Evolutionary conservation across 1,139 yeast species (phyloP).

Genomic region (Sugiyamaella novakii): DNA sequence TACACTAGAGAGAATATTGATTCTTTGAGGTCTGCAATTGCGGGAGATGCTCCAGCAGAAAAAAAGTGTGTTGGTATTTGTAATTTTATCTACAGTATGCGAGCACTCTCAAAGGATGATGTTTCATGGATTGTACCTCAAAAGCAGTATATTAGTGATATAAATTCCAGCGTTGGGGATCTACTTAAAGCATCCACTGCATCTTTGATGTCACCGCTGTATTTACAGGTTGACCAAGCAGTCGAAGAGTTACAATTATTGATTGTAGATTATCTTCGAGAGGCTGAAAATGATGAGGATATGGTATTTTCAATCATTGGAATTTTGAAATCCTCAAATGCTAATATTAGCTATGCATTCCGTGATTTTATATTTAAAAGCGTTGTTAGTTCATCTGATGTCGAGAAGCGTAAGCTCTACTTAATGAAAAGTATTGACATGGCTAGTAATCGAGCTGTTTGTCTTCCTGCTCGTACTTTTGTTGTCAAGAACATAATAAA

Average conservation of each 20-base stretch:
- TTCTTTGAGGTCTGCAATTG: slow-evolving; percentile 43
- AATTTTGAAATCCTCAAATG: slow-evolving; percentile 46
- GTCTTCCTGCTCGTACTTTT: slow-evolving; percentile 61
- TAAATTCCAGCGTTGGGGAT: slow-evolving; percentile 50
- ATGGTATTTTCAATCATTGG: slow-evolving; percentile 54
- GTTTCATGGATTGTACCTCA: slow-evolving; percentile 64
- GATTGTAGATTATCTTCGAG: slow-evolving; percentile 53
- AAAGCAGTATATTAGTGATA: slow-evolving; percentile 50
- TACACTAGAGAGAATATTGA: slow-evolving; percentile 56
- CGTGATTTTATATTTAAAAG: slow-evolving; percentile 60
- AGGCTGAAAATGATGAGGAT: slow-evolving; percentile 42
- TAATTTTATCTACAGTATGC: slow-evolving; percentile 67
- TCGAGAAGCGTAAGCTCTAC: slow-evolving; percentile 52
- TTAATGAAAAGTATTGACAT: slow-evolving; percentile 57
- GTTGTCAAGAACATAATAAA: slow-evolving; percentile 66
- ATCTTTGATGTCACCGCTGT: slow-evolving; percentile 60
- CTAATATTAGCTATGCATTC: slow-evolving; percentile 52
- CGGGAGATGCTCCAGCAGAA: slow-evolving; percentile 54
- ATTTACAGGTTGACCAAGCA: slow-evolving; percentile 75
- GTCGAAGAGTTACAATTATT: slow-evolving; percentile 59
- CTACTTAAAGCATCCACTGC: slow-evolving; percentile 49
- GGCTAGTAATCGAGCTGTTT: slow-evolving; percentile 36
- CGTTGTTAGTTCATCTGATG: slow-evolving; percentile 57
- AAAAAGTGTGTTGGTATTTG: slow-evolving; percentile 65
- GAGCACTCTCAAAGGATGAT: slow-evolving; percentile 56